A percentile compares a stretch with the other conserved stretches of the same genome.
Evolutionary conservation across 768 basidiomycete genomes (phyloP).

Genomic region (Leccinum longicurvipes): DNA sequence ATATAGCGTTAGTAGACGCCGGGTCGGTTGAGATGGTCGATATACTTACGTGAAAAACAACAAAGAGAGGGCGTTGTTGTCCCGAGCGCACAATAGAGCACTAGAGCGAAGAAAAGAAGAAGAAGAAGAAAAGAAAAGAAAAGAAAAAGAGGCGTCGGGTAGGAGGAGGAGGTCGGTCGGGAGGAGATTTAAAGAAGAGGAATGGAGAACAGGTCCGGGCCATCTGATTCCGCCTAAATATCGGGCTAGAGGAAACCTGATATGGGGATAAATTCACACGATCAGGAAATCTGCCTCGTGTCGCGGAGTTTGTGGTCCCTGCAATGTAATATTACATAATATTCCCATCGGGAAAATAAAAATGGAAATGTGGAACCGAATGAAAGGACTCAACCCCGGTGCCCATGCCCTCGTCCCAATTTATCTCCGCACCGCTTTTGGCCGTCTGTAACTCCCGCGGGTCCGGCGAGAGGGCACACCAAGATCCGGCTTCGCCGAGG

Average conservation of each 20-base stretch:
- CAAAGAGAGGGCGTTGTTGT: slow-evolving; percentile 29
- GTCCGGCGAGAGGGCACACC: slow-evolving; percentile 15
- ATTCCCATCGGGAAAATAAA: slow-evolving; percentile 20
- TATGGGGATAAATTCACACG: slow-evolving; percentile 9
- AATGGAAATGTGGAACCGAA: slow-evolving; percentile 7
- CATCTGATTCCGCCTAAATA: slow-evolving; percentile 35
- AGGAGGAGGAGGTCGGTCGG: slow-evolving; percentile 29
- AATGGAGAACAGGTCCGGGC: slow-evolving; percentile 26
- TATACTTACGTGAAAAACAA: slow-evolving; percentile 33
- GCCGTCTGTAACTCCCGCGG: slow-evolving; percentile 22
- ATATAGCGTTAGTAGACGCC: slow-evolving; percentile 7
- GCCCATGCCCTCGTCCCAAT: slow-evolving; percentile 25
- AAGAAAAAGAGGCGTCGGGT: slow-evolving; percentile 38
- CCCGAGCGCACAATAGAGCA: slow-evolving; percentile 35
- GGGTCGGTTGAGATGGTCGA: background rate
- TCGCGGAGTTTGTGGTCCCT: slow-evolving; percentile 33
- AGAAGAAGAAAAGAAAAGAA: slow-evolving; percentile 25
- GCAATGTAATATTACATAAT: slow-evolving; percentile 28
- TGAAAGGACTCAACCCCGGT: slow-evolving; percentile 23
- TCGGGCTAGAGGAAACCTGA: slow-evolving; percentile 13
- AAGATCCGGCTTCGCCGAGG: slow-evolving; percentile 31
- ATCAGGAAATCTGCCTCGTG: slow-evolving; percentile 29
- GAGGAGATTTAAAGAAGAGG: slow-evolving; percentile 19
- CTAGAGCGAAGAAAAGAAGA: slow-evolving; percentile 24
- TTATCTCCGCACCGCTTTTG: slow-evolving; percentile 20